Base-by-base conservation (phyloP, 2,329 filamentous ascomycete genomes). In the Cladobotryum mycophilum region DNA sequence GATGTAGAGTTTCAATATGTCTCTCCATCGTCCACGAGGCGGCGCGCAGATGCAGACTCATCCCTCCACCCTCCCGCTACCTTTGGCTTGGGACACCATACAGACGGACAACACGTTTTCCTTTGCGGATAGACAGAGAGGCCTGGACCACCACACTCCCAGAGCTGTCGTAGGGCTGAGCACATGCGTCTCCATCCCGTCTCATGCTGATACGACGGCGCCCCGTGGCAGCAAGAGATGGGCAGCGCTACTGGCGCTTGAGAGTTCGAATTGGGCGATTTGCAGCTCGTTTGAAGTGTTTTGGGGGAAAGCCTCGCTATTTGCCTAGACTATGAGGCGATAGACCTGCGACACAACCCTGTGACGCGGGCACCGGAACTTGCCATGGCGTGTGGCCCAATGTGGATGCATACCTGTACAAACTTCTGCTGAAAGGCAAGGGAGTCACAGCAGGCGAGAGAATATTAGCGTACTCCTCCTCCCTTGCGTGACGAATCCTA, bases 161-260 rank as follows among this genome's bases (percentile, higher is more conserved):
- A 30, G 25, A 47, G 37, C 22, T 25, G 17, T 37, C 45, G 18
- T 52, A 52, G 45, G 49, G 49, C 49, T 52, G 49, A 52, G 25
- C 17, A 22, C 41, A 38, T 20, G 35, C 45, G 13, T 44, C 18
- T 20, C 34, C 34, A 12, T 34, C 48, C 36, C 43, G 14, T 46
- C 38, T 22, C 30, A 14, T 40, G 13, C 44, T 44, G 33, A 40
- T 38, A 51, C 38, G n/a, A 46, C 37, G 30, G 37, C 22, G 35
- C 38, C 22, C 41, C 22, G 38, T 35, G 33, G 11, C 34, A 36
- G 41, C 18, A 14, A 20, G 5, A 47, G 41, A 12, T 42, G 49
- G 20, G 18, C 45, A 30, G 49, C 45, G 49, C 49, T 46, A 52
- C 45, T 47, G 49, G 49, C 49, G 49, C 45, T 48, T 52, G 49